Percentiles rank a stretch among this genome's conserved stretches.
Evolutionary conservation across 805 yeast species (phyloP).

Genomic region (Ogataea polymorpha): DNA sequence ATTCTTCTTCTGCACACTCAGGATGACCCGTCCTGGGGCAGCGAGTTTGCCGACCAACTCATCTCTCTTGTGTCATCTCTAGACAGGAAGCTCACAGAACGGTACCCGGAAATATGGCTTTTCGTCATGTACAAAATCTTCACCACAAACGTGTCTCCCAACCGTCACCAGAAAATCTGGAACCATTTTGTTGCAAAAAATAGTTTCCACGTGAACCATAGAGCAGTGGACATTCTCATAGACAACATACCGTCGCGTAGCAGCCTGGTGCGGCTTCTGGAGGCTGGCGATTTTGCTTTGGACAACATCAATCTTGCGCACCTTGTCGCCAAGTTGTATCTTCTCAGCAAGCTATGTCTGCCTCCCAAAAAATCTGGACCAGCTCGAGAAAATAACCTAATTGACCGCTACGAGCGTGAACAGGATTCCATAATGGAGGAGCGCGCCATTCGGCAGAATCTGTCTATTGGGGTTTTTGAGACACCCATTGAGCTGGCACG

Average conservation of each 20-base stretch:
- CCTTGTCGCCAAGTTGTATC: constrained; percentile 27
- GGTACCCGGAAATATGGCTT: constrained; percentile 33
- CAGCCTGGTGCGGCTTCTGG: constrained; percentile 14
- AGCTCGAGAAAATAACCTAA: constrained; percentile 8
- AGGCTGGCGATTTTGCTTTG: constrained; percentile 13
- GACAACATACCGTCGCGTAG: constrained; percentile 15
- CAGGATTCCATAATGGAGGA: constrained; percentile 5
- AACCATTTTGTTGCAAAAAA: constrained; percentile 15
- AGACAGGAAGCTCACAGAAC: constrained; percentile 17
- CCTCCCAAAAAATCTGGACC: constrained; percentile 11
- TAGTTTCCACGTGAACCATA: constrained; percentile 12
- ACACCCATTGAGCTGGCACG: constrained; percentile 28
- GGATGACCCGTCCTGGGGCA: constrained; percentile 7
- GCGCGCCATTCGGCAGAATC: constrained; percentile 1
- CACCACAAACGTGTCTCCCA: constrained; percentile 16
- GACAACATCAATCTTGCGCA: constrained; percentile 28
- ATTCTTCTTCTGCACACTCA: constrained; percentile 23
- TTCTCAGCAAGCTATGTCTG: constrained; percentile 16
- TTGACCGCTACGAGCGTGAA: constrained; percentile 14
- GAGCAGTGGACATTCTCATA: constrained; percentile 25
- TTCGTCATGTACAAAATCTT: constrained; percentile 27
- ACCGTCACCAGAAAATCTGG: constrained; percentile 17
- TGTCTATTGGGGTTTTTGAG: constrained; percentile 7
- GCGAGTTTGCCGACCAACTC: constrained; percentile 17
- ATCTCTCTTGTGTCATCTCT: constrained; percentile 16